phyloP scores from a whole-genome alignment of 352 stramenopile genomes.

The Phytophthora citrophthora region DNA sequence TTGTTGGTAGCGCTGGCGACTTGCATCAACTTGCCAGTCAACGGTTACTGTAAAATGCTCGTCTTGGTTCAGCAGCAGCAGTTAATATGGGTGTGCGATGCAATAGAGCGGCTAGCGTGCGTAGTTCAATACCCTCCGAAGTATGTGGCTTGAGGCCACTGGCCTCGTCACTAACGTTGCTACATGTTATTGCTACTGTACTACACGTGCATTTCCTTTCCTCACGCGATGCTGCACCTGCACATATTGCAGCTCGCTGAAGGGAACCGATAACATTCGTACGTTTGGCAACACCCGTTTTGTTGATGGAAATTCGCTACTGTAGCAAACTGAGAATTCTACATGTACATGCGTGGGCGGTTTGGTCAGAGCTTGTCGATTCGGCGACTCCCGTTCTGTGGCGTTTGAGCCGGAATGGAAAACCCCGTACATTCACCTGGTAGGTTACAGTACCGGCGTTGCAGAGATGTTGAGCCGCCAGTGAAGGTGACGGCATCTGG shows the following conservation, averaged over 20 bases:
- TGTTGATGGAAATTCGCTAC: background rate
- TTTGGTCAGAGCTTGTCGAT: no score
- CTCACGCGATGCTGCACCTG: background rate
- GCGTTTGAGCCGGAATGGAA: conserved; percentile 5
- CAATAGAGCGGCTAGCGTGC: conserved; percentile 7
- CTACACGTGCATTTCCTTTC: conserved; percentile 10
- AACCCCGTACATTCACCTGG: background rate
- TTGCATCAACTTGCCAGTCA: background rate
- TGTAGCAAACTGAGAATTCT: no score
- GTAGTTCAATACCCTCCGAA: conserved; percentile 12
- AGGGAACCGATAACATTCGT: conserved; percentile 2
- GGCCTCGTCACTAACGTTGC: background rate
- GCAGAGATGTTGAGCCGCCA: conserved; percentile 7
- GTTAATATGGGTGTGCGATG: background rate
- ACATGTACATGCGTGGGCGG: no score
- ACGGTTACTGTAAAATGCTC: background rate
- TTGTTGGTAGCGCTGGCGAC: conserved; percentile 1
- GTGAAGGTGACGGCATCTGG: conserved; percentile 16
- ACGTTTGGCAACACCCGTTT: background rate
- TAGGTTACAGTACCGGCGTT: conserved; percentile 15
- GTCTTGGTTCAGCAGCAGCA: background rate
- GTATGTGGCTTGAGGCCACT: background rate
- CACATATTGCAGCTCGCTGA: conserved; percentile 7
- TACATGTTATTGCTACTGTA: background rate
- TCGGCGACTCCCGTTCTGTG: no score